Conservation (phyloP, 1,284 basidiomycete species). For the Xanthoconium separans region DNA sequence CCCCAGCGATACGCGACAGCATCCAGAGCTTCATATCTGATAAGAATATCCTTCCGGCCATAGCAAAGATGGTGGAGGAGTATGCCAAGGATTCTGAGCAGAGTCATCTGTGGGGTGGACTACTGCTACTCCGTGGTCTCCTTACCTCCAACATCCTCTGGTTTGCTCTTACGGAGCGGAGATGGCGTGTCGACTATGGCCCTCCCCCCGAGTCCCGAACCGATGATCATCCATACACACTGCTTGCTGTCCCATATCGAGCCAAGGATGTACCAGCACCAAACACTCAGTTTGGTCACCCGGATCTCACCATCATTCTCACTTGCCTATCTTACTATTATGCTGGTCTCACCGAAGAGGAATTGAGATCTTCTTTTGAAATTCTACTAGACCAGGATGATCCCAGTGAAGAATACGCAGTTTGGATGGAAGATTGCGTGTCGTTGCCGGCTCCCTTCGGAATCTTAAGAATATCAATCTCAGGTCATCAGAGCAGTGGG, state of each 20-base stretch:
- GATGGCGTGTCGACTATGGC: too few species aligned
- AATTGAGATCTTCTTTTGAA: neutral
- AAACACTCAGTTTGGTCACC: too few species aligned
- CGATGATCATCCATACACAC: too few species aligned
- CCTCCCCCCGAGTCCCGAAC: too few species aligned
- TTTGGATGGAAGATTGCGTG: neutral
- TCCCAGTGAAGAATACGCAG: neutral
- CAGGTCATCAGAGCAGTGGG: neutral
- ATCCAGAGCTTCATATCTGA: conserved; percentile 25
- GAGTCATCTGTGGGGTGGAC: neutral
- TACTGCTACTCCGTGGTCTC: neutral
- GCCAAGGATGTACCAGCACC: too few species aligned
- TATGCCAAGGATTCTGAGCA: conserved; percentile 8
- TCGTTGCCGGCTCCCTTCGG: neutral
- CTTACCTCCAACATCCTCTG: neutral
- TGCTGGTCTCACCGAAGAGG: neutral
- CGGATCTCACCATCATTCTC: too few species aligned
- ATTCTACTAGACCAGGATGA: neutral
- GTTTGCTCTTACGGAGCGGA: too few species aligned
- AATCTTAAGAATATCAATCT: neutral
- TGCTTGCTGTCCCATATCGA: too few species aligned
- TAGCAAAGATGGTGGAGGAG: conserved; percentile 11
- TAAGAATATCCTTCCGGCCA: conserved; percentile 7
- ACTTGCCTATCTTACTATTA: too few species aligned
- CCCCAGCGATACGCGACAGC: conserved; percentile 7